A percentile compares a stretch with the other conserved stretches of the same genome.
Evolutionary conservation across 176 grass and related monocot species (phyloP).

Genomic region (Avena sativa): DNA sequence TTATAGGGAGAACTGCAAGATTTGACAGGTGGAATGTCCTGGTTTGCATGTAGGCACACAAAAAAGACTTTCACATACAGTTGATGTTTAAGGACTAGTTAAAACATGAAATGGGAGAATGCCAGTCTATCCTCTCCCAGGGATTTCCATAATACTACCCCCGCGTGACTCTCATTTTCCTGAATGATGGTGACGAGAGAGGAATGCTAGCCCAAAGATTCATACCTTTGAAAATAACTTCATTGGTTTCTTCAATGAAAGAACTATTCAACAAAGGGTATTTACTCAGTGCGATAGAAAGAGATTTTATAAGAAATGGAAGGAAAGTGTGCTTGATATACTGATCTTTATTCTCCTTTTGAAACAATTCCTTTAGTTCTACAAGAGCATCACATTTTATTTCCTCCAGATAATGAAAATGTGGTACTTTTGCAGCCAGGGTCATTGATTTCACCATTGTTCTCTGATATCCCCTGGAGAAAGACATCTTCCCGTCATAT

Average conservation of each 20-base stretch:
- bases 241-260: conserved; percentile 73
- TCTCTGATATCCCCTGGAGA: conserved; percentile 90
- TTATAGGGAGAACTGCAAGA: neutral
- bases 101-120: conserved; percentile 15
- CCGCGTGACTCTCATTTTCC: neutral
- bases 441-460: conserved; percentile 94
- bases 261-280: conserved; percentile 90
- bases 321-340: conserved; percentile 91
- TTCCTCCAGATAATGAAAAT: conserved; percentile 97
- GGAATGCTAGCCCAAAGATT: neutral
- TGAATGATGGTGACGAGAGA: neutral
- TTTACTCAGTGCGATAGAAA: conserved; percentile 83
- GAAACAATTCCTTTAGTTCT: conserved; percentile 71
- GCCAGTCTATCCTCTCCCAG: neutral
- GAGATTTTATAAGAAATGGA: conserved; percentile 93
- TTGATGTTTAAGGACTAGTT: neutral
- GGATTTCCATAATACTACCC: neutral
- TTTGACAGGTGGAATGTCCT: neutral
- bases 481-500: conserved; percentile 25
- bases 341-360: conserved; percentile 79
- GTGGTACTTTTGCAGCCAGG: conserved; percentile 87
- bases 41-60: neutral
- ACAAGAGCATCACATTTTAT: conserved; percentile 90
- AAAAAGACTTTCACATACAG: neutral
- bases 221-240: conserved; percentile 90